Conservation (phyloP, 2,329 filamentous ascomycete species). For the Fonsecaea pedrosoi region DNA sequence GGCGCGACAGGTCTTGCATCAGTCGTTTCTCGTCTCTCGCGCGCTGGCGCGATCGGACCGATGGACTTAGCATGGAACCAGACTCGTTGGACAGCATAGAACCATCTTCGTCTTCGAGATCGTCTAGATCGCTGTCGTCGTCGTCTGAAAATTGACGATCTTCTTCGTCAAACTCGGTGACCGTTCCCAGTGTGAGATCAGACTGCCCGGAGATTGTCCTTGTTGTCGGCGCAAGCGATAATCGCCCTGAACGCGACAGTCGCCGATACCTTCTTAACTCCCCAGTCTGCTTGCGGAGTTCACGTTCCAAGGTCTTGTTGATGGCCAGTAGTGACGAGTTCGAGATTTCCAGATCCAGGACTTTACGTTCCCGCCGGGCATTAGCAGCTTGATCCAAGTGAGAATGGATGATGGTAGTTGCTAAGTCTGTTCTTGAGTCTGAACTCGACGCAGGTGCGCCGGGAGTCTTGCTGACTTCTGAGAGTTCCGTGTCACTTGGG, state of each 20-base stretch:
- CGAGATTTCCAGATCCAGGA: constrained; percentile 93
- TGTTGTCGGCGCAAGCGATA: constrained; percentile 61
- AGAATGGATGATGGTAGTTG: constrained; percentile 40
- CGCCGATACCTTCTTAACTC: constrained; percentile 85
- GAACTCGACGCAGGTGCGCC: not conserved
- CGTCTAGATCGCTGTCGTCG: constrained; percentile 33
- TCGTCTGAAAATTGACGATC: constrained; percentile 47
- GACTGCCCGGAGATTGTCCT: constrained; percentile 54
- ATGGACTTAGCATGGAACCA: constrained; percentile 45
- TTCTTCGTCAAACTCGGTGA: constrained; percentile 52
- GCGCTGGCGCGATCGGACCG: constrained; percentile 59
- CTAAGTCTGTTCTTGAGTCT: constrained; percentile 45
- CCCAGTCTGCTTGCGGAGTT: constrained; percentile 87
- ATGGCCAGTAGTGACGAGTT: constrained; percentile 95
- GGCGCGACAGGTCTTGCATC: constrained; percentile 83
- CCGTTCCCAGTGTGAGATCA: constrained; percentile 53
- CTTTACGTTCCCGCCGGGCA: constrained; percentile 89
- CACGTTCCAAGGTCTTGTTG: constrained; percentile 88
- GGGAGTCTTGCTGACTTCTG: constrained; percentile 23
- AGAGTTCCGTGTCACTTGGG: constrained; percentile 32
- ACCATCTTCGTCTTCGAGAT: constrained; percentile 45
- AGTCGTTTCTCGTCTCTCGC: constrained; percentile 80
- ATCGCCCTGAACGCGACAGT: constrained; percentile 78
- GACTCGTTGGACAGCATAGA: constrained; percentile 43
- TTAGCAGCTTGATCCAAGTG: constrained; percentile 77